Percentiles rank a stretch among this genome's conserved stretches.
Conservation (phyloP, 768 basidiomycete genomes). For the Suillus weaverae region DNA sequence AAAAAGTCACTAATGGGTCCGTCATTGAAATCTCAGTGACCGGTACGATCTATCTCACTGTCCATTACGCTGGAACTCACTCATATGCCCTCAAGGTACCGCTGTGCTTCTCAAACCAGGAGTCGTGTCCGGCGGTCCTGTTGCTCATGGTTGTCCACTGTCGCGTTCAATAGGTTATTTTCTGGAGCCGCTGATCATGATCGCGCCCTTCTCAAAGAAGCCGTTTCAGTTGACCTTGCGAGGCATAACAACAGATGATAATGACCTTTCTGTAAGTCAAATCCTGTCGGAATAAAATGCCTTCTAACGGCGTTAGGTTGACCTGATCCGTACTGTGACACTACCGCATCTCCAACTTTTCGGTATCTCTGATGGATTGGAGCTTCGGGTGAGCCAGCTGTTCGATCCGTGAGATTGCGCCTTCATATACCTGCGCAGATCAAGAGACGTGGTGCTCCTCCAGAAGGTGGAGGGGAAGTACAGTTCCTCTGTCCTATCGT, state of each 20-base stretch:
- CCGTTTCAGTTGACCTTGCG: slow-evolving; percentile 77
- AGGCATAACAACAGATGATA: slow-evolving; percentile 91
- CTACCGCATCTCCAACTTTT: slow-evolving; percentile 89
- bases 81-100: slow-evolving; percentile 58
- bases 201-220: slow-evolving; percentile 92
- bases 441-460: slow-evolving; percentile 90
- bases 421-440: slow-evolving; percentile 52
- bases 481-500: slow-evolving; percentile 93
- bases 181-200: slow-evolving; percentile 84
- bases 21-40: slow-evolving; percentile 96
- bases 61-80: background rate
- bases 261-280: slow-evolving; percentile 79
- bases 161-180: slow-evolving; percentile 94
- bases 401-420: background rate
- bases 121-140: slow-evolving; percentile 77
- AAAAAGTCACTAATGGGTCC: slow-evolving; percentile 92
- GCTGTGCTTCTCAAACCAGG: slow-evolving; percentile 91
- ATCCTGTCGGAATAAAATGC: slow-evolving; percentile 9
- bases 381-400: slow-evolving; percentile 63
- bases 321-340: slow-evolving; percentile 86
- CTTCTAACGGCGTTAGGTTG: slow-evolving; percentile 53
- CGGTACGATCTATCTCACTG: slow-evolving; percentile 45
- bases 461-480: slow-evolving; percentile 89
- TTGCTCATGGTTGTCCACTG: slow-evolving; percentile 85
- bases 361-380: slow-evolving; percentile 86